phyloP scores from a whole-genome alignment of 148 eudicot genomes.

The Oxyria digyna region DNA sequence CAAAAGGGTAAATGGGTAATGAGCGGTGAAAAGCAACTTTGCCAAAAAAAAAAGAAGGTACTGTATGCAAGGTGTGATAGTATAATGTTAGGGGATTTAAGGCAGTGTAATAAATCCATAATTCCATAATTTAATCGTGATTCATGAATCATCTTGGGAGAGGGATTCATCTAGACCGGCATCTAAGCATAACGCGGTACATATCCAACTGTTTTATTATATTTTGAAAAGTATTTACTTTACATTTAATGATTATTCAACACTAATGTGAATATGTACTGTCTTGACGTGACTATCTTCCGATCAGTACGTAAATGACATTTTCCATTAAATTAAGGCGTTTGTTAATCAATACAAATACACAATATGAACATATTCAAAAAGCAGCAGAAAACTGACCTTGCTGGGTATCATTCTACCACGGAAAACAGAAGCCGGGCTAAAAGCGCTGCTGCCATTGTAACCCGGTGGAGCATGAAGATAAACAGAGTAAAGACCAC shows the following conservation, averaged over 20 bases:
- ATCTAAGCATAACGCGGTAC: no score
- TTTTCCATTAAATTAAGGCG: no score
- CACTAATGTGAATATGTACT: background rate
- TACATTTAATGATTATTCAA: background rate
- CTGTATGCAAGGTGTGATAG: no score
- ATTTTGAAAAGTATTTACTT: background rate
- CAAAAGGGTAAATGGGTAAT: no score
- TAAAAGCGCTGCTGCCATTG: background rate
- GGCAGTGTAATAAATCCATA: background rate
- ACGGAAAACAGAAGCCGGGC: background rate
- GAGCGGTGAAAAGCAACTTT: no score
- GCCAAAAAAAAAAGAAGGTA: no score
- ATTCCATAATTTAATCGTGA: background rate
- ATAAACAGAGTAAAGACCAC: background rate
- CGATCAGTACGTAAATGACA: background rate
- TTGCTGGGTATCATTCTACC: slow-evolving; percentile 1
- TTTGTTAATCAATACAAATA: no score
- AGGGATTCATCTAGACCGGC: background rate
- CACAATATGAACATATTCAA: no score
- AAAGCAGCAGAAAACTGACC: background rate
- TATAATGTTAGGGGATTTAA: no score
- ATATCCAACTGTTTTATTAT: background rate
- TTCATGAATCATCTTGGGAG: background rate
- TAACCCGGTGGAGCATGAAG: background rate
- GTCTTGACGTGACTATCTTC: background rate